phyloP scores from a whole-genome alignment of 208 protist species.

The Trypanosoma melophagium region DNA sequence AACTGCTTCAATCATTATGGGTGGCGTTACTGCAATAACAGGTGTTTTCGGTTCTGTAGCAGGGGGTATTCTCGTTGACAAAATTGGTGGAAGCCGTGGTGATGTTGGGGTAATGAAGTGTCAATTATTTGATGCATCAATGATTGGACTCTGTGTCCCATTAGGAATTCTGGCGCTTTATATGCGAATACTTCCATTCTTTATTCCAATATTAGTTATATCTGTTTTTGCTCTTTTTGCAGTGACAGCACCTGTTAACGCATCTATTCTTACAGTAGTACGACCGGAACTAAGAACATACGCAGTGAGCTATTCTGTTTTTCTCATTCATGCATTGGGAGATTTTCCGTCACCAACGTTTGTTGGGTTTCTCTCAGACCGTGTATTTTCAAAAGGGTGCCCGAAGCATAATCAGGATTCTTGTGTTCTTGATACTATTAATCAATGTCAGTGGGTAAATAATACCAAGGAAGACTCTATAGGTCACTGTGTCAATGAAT shows the following conservation, averaged over 20 bases:
- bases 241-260: constrained; percentile 81
- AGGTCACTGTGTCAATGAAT: constrained; percentile 44
- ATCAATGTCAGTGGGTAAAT: constrained; percentile 54
- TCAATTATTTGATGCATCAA: constrained; percentile 47
- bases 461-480: constrained; percentile 8
- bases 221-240: constrained; percentile 68
- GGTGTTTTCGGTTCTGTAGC: constrained; percentile 69
- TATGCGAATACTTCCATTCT: constrained; percentile 26
- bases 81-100: constrained; percentile 59
- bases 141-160: constrained; percentile 52
- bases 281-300: constrained; percentile 67
- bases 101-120: constrained; percentile 45
- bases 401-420: constrained; percentile 9
- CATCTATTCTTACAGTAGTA: constrained; percentile 66
- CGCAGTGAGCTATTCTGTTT: constrained; percentile 82
- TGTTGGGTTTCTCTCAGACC: constrained; percentile 65
- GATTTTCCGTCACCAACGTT: constrained; percentile 89
- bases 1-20: constrained; percentile 53
- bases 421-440: background rate
- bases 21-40: constrained; percentile 50
- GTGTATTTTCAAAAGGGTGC: constrained; percentile 46
- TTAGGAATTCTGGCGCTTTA: constrained; percentile 48
- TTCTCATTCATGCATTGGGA: constrained; percentile 85
- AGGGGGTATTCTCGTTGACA: constrained; percentile 66
- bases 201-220: constrained; percentile 41